Base-by-base conservation (phyloP, 2,329 filamentous ascomycete species). In the Curvularia verruculosa region DNA sequence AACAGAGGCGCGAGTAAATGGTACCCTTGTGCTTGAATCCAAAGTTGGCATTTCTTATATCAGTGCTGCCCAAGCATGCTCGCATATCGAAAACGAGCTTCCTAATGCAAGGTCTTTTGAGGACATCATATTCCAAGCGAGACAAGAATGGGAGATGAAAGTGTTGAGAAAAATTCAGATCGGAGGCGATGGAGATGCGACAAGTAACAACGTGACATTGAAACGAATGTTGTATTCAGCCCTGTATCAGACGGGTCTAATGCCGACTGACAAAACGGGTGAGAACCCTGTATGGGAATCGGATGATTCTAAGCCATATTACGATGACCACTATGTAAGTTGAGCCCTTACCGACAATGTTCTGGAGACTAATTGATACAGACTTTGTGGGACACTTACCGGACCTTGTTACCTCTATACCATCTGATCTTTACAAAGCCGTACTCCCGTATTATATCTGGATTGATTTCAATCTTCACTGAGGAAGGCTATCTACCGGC, bases 121-220 rank as follows among this genome's bases (percentile, higher is more conserved):
- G 24, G 24, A 26, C 24, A 26, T 26, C 24, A 26, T 26, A 26
- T 3, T 8, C 24, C 24, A 26, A 26, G 24, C 24, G 24, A 26
- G 24, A 26, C 24, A 26, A 26, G 24, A 26, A 26, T 26, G 24
- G 24, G 24, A 26, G 8, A 26, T 26, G 24, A 26, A 26, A 26
- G 24, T 26, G 4, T 26, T 26, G 24, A 26, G 24, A 47, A 87
- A 84, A 57, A 78, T 88, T 6, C 37, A 36, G 41, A 52, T 45
- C 19, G 55, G 46, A 9, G 12, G 58, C 5, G 39, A 53, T 26
- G 52, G 61, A 18, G 24, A 44, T 23, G 21, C 12, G 29, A 54
- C 52, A 48, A 54, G 45, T 12, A 40, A 63, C 48, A 47, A 43
- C 40, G 45, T 29, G 28, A 40, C 46, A 18, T n/a, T 54, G 46